Percentiles rank a stretch among this genome's conserved stretches.
phyloP scores from a whole-genome alignment of 75 land plant genomes.

The Sequoiadendron giganteum region DNA sequence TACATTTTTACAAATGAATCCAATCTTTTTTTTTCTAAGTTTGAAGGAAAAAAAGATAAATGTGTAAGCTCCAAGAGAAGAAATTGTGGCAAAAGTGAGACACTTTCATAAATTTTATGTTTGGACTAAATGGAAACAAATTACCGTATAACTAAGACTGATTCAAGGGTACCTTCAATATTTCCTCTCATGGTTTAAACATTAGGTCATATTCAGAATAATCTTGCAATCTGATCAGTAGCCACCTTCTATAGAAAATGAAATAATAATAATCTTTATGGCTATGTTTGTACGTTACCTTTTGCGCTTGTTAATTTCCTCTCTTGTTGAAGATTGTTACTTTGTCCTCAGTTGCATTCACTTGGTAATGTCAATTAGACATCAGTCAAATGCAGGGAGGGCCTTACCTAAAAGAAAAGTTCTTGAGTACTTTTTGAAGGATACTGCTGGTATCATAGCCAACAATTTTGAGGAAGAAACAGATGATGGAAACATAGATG shows the following conservation, averaged over 20 bases:
- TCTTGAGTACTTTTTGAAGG: slow-evolving; percentile 24
- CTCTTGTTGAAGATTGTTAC: not conserved
- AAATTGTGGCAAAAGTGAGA: not conserved
- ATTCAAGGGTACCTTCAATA: too few species aligned
- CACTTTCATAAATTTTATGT: not conserved
- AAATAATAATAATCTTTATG: not conserved
- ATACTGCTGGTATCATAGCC: slow-evolving; percentile 7
- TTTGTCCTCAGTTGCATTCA: not conserved
- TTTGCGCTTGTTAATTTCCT: not conserved
- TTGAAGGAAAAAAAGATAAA: not conserved
- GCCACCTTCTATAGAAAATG: not conserved
- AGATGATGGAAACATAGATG: slow-evolving; percentile 13
- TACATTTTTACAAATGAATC: slow-evolving; percentile 14
- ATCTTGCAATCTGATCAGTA: not conserved
- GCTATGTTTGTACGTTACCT: too few species aligned
- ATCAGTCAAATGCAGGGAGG: slow-evolving; percentile 19
- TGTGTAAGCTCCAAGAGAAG: not conserved
- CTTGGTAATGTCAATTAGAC: slow-evolving; percentile 6
- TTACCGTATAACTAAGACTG: too few species aligned
- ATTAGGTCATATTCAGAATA: not conserved
- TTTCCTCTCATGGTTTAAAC: too few species aligned
- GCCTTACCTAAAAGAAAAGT: slow-evolving; percentile 19
- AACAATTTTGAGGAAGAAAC: slow-evolving; percentile 16
- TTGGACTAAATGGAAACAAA: too few species aligned
- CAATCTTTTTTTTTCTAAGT: not conserved